Conservation (phyloP, 2,329 filamentous ascomycete genomes). For the Trichoderma asperellum region DNA sequence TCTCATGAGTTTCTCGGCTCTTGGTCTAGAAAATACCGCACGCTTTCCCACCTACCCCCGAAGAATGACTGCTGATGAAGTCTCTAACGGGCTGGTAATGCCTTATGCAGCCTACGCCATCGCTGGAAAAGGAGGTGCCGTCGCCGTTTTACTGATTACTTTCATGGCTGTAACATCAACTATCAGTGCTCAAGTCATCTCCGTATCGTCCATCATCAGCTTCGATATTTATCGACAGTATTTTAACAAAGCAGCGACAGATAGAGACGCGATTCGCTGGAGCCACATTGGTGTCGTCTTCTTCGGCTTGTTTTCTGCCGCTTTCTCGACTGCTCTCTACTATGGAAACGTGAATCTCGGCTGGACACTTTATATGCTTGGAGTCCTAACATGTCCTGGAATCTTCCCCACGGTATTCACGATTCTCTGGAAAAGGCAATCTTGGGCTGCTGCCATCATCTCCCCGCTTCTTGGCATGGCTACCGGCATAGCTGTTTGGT, state of each 20-base stretch:
- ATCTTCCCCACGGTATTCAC: conserved; percentile 59
- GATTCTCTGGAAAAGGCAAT: conserved; percentile 57
- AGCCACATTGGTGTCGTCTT: conserved; percentile 58
- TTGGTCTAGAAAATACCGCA: conserved; percentile 51
- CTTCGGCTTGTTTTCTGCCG: conserved; percentile 55
- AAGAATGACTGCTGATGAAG: conserved; percentile 62
- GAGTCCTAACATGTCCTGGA: conserved; percentile 56
- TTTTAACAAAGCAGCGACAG: conserved; percentile 50
- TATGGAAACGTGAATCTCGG: conserved; percentile 58
- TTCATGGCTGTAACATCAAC: conserved; percentile 77
- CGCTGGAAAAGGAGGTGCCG: conserved; percentile 71
- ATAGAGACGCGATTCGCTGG: conserved; percentile 54
- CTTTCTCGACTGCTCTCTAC: conserved; percentile 56
- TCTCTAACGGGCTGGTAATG: conserved; percentile 69
- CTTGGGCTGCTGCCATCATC: conserved; percentile 52
- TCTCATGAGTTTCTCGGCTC: conserved; percentile 52
- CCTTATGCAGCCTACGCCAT: conserved; percentile 71
- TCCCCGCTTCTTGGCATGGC: conserved; percentile 55
- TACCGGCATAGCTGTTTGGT: conserved; percentile 57
- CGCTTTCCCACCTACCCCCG: conserved; percentile 59
- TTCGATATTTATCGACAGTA: conserved; percentile 59
- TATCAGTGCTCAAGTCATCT: conserved; percentile 56
- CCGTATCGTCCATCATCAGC: conserved; percentile 57
- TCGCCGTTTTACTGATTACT: conserved; percentile 67
- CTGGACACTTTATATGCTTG: conserved; percentile 60